Percentiles rank a stretch among this genome's conserved stretches.
These are phyloP conservation scores for Claviceps lovelessii DNA, from an alignment of 2,329 filamentous ascomycete species.

Conservation along the genomic window DNA sequence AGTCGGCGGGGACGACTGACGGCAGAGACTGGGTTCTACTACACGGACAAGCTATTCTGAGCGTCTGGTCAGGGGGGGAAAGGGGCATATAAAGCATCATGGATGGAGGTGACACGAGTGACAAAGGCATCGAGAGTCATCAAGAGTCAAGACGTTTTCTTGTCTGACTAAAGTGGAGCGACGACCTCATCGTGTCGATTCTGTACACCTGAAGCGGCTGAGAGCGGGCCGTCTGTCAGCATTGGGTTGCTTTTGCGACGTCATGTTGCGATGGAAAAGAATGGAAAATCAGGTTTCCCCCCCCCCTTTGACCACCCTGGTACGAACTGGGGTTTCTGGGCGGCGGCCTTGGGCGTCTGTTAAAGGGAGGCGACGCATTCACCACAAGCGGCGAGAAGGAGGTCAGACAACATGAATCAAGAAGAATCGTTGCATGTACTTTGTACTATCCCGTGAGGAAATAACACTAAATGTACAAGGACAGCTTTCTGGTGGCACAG, in stretches of 20 bases:
- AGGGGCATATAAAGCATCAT: conserved; percentile 5
- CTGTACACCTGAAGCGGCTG: not conserved
- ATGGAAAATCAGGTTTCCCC: not conserved
- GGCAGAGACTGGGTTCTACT: not conserved
- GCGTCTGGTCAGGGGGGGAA: not conserved
- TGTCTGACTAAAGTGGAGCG: not conserved
- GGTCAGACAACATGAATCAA: not conserved
- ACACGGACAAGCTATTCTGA: not conserved
- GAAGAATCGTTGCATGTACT: not conserved
- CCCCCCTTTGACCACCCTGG: not conserved
- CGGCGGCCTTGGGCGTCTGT: not conserved
- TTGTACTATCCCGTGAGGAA: not conserved
- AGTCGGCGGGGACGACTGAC: not conserved
- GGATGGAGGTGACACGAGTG: not conserved
- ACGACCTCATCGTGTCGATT: not conserved
- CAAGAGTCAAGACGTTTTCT: not conserved
- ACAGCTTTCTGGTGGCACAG: not conserved
- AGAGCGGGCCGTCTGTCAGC: not conserved
- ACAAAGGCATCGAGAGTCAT: not conserved
- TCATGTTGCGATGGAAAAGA: not conserved
- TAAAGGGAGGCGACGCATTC: not conserved
- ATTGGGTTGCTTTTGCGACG: not conserved
- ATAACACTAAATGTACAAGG: too few species aligned
- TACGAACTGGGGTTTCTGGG: not conserved
- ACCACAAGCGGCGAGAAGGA: not conserved